Conservation (phyloP, 2,329 filamentous ascomycete genomes). For the Leptographium flavum region DNA sequence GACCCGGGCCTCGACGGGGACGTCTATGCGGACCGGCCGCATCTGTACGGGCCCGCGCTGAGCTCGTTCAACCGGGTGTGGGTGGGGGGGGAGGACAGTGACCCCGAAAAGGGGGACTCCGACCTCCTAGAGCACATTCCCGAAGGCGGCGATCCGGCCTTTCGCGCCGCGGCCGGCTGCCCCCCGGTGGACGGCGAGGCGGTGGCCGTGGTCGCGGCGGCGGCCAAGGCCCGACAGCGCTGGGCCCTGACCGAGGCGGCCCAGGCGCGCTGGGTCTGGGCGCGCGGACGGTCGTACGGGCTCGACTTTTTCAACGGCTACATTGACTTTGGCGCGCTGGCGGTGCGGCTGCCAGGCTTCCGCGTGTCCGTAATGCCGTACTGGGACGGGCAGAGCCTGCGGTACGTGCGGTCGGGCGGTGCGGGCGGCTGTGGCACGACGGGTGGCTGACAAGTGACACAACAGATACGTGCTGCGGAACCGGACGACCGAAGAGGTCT, state of each 20-base stretch:
- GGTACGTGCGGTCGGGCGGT: slow-evolving; percentile 51
- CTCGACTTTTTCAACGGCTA: slow-evolving; percentile 81
- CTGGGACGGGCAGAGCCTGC: slow-evolving; percentile 64
- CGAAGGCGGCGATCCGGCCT: slow-evolving; percentile 48
- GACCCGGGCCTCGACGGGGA: slow-evolving; percentile 87
- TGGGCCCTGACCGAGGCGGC: slow-evolving; percentile 36
- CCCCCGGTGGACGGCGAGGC: slow-evolving; percentile 21
- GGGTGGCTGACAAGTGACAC: not conserved
- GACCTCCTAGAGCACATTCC: slow-evolving; percentile 28
- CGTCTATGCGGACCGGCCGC: slow-evolving; percentile 72
- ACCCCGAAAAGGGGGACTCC: not conserved
- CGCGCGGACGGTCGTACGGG: slow-evolving; percentile 35
- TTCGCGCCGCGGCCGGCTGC: slow-evolving; percentile 30
- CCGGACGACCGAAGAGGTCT: slow-evolving; percentile 54
- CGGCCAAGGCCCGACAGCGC: slow-evolving; percentile 36
- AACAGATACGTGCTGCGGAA: slow-evolving; percentile 81
- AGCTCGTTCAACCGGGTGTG: slow-evolving; percentile 67
- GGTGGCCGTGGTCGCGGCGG: not conserved
- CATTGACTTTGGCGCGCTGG: slow-evolving; percentile 66
- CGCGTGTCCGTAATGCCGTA: slow-evolving; percentile 60
- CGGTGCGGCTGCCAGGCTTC: slow-evolving; percentile 58
- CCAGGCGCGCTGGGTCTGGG: slow-evolving; percentile 40
- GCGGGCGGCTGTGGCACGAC: not conserved
- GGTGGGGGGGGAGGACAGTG: slow-evolving; percentile 28
- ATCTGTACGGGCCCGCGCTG: slow-evolving; percentile 70